phyloP scores from a whole-genome alignment of 208 protist genomes.

The Naegleria lovaniensis region DNA sequence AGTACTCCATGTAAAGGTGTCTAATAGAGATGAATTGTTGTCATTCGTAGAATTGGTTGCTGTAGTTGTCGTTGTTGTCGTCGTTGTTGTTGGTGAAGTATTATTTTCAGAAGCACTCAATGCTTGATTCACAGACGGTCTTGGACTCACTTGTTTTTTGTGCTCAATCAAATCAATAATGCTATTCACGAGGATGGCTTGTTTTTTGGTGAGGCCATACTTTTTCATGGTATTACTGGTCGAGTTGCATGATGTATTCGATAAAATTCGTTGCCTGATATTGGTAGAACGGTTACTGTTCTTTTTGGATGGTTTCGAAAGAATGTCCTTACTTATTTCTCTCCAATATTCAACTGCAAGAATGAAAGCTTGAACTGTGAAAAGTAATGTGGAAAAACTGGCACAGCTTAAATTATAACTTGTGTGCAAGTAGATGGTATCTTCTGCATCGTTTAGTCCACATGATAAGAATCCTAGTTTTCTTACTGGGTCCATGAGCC shows the following conservation, averaged over 20 bases:
- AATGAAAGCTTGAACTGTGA: background rate
- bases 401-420: background rate
- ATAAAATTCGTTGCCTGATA: background rate
- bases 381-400: background rate
- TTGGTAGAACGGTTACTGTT: background rate
- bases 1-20: background rate
- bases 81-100: too few species aligned
- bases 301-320: background rate
- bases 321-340: background rate
- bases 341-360: background rate
- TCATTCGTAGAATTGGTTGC: too few species aligned
- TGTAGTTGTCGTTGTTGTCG: too few species aligned
- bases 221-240: background rate
- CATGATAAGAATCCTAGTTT: background rate
- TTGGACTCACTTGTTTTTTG: background rate
- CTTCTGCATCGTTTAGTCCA: background rate
- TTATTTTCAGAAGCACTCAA: too few species aligned
- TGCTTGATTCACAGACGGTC: background rate
- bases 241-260: background rate
- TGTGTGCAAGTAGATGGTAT: background rate
- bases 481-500: background rate
- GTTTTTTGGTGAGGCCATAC: background rate
- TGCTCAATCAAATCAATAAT: background rate
- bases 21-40: background rate
- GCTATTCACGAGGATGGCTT: background rate